Base-by-base conservation (phyloP, 352 stramenopile species). In the Halophytophthora polymorphica region DNA sequence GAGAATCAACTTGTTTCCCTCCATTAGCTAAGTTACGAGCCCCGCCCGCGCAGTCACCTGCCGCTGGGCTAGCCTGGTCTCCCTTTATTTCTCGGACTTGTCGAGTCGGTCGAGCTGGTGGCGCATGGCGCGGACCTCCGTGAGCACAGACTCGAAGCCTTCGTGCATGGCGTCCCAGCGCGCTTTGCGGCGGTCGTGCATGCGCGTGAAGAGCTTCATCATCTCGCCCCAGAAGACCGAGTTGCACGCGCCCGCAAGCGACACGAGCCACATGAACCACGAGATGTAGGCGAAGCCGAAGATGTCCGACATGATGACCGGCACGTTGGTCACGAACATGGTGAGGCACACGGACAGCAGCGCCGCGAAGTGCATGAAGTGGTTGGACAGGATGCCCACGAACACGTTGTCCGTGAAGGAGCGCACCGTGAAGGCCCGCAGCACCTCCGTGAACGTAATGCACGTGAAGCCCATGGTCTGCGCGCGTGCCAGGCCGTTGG, bases 401-500 rank as follows among this genome's bases (percentile, higher is more conserved):
- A 82, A 86, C 48, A 90, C 69, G 2, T 70, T 64, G 39, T 82
- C 71, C 12, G 72, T 86, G 47, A 92, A 88, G 53, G 71, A 82
- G 12, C 81, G 78, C 18, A 92, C 66, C 53, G 78, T 90, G 64
- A 84, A 92, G 33, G 81, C 78, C 40, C 81, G 81, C 39, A 92
- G 55, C 31, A 92, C 74, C 34, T 92, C 78, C 17, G 79, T 90
- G 52, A 88, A 86, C 6, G 71, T 67, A 23, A 92, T 56, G 5
- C 64, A 66, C 28, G 86, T 56, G 45, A 92, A 90, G 28, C 75
- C 81, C 81, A 90, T 86, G 0, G 81, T 92, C 58, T 90, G 78
- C 14, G 78, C 60, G 15, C 79, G 81, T 1, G 70, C 71, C 17
- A 88, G 56, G n/a, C 78, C 81, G 7, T 72, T 68, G 6, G 69